Percentiles rank a stretch among this genome's conserved stretches.
Conservation (phyloP, 1,284 basidiomycete genomes). For the Porogramme epimiltina region DNA sequence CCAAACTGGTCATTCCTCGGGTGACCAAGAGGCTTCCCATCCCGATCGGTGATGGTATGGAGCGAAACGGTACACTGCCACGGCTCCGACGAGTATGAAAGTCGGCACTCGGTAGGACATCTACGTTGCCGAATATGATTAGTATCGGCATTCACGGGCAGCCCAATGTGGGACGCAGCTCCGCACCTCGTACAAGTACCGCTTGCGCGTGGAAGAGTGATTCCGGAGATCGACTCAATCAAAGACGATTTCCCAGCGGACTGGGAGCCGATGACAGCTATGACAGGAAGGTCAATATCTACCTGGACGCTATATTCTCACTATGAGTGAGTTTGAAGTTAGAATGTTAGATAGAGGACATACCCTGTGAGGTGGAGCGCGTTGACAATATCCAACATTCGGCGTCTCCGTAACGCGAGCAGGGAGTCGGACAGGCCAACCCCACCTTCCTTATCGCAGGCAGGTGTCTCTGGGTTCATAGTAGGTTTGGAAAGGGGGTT, state of each 20-base stretch:
- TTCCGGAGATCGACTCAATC: constrained; percentile 74
- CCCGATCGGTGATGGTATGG: constrained; percentile 43
- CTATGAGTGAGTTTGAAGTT: not conserved
- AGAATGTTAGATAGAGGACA: constrained; percentile 2
- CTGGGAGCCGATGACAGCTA: constrained; percentile 47
- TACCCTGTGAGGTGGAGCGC: constrained; percentile 60
- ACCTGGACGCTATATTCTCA: constrained; percentile 50
- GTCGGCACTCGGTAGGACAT: constrained; percentile 70
- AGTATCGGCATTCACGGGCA: not conserved
- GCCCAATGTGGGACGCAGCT: not conserved
- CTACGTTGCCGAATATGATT: constrained; percentile 36
- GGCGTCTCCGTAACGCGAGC: constrained; percentile 38
- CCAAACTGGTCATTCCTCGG: constrained; percentile 54
- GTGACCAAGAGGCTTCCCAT: constrained; percentile 44
- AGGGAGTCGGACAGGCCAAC: constrained; percentile 46
- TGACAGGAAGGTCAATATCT: constrained; percentile 70
- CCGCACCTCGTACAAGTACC: constrained; percentile 66
- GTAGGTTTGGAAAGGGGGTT: no score
- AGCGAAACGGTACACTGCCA: constrained; percentile 69
- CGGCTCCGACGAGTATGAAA: constrained; percentile 42
- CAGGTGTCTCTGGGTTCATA: no score
- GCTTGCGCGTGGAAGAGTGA: constrained; percentile 64
- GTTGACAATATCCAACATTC: constrained; percentile 55
- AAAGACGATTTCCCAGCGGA: constrained; percentile 75
- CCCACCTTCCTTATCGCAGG: no score